Evolutionary conservation across 192 early-diverging fungal genomes (phyloP).

Genomic region (Coemansia sp.): DNA sequence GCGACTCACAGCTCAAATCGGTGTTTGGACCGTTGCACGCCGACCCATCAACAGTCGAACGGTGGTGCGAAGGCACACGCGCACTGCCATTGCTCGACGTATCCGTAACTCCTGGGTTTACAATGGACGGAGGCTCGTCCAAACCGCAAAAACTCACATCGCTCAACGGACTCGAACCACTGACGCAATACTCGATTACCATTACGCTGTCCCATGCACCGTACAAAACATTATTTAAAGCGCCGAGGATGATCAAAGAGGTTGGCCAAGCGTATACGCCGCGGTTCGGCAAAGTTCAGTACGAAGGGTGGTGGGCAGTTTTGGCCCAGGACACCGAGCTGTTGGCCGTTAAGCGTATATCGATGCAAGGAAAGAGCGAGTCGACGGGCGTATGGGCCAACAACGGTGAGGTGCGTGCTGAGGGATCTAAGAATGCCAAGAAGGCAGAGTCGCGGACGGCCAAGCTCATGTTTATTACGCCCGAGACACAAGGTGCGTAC

Average conservation of each 20-base stretch:
- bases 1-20: constrained; percentile 27
- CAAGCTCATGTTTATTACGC: constrained; percentile 65
- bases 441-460: neutral
- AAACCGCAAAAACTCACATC: constrained; percentile 8
- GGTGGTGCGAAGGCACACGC: constrained; percentile 37
- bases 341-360: constrained; percentile 76
- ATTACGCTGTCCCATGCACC: constrained; percentile 38
- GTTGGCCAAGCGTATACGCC: constrained; percentile 73
- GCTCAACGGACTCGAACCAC: constrained; percentile 21
- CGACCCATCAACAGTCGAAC: neutral
- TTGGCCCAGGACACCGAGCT: constrained; percentile 75
- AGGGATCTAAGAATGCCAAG: neutral
- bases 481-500: constrained; percentile 61
- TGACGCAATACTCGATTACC: constrained; percentile 48
- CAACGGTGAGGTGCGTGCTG: neutral
- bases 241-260: constrained; percentile 22
- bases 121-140: neutral
- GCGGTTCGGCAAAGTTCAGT: constrained; percentile 86
- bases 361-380: constrained; percentile 57
- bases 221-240: constrained; percentile 20
- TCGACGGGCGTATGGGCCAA: constrained; percentile 11
- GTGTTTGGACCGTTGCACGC: constrained; percentile 11
- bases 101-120: constrained; percentile 8
- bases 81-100: constrained; percentile 37
- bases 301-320: constrained; percentile 92